Evolutionary conservation across 2,329 filamentous ascomycete species (phyloP), one percentile per base, ranked within the genome.

Genomic region (Cladosporium phlei): DNA sequence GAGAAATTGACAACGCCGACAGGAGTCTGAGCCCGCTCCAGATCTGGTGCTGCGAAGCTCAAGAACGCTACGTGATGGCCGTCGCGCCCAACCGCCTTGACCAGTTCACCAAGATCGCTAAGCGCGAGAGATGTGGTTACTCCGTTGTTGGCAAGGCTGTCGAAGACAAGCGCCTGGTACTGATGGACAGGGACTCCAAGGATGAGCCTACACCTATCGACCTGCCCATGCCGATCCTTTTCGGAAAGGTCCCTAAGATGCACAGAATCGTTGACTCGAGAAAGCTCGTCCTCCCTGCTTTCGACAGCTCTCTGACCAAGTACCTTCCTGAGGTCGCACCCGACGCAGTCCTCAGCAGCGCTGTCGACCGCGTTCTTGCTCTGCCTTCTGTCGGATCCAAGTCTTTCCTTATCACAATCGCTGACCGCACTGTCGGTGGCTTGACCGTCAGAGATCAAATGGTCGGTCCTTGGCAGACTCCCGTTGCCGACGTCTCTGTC

Each of bases 21-120:
- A 81, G 77, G 54, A 85, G 88, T 62, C 91, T 98, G 86, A 95
- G 88, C 60, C 93, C 93, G 16, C 79, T 98, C 48, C 88, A 97
- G 64, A 95, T 98, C 37, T 97, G 91, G 90, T 96, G 93, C 67
- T 95, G 91, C 59, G 91, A 97, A 66, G 88, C 93, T 0, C 93
- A 98, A 65, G 93, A 98, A 68, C 79, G 93, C 65, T 98, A 98
- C 60, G 93, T 98, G 6, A 73, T 98, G 59, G 83, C 94, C 7
- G 82, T 98, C 52, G 88, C 90, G 51, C 79, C 81, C 42, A 84
- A 93, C 16, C 77, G 82, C 44, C 78, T 97, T 60, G 89, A 91
- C 59, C 72, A 73, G 17, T 85, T 85, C 67, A 77, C 75, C 54
- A 70, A 82, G 69, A 74, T 98, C 57, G 74, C 72, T 66, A 78